phyloP scores from a whole-genome alignment of 2,329 filamentous ascomycete species.

The Talaromyces sp. region DNA sequence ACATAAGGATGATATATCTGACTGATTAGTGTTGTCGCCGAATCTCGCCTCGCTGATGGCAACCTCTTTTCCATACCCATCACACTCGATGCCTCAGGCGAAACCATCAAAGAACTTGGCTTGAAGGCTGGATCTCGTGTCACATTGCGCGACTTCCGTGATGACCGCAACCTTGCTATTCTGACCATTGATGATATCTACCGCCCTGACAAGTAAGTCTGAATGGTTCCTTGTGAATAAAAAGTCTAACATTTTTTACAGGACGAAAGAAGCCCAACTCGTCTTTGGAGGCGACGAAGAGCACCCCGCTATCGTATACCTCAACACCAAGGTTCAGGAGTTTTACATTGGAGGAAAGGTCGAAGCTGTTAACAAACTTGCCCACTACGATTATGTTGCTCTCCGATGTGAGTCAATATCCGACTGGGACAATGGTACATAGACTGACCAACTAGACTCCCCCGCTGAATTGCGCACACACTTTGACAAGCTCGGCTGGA shows the following conservation, averaged over 20 bases:
- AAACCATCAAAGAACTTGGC: conserved; percentile 68
- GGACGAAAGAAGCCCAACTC: conserved; percentile 82
- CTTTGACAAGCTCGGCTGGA: conserved; percentile 99
- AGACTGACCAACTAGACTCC: conserved; percentile 59
- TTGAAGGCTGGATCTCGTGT: conserved; percentile 78
- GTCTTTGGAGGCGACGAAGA: conserved; percentile 91
- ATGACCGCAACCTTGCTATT: conserved; percentile 94
- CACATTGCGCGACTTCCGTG: conserved; percentile 89
- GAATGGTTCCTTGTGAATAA: conserved; percentile 16
- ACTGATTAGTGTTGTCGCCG: conserved; percentile 70
- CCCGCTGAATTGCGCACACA: conserved; percentile 91
- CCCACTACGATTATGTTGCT: conserved; percentile 98
- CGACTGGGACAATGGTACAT: background rate
- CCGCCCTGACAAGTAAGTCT: conserved; percentile 82
- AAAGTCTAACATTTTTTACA: conserved; percentile 35
- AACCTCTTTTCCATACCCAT: conserved; percentile 96
- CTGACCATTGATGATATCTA: conserved; percentile 95
- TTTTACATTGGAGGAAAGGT: conserved; percentile 96
- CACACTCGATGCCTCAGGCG: conserved; percentile 77
- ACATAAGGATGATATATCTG: background rate
- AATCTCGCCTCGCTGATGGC: conserved; percentile 81
- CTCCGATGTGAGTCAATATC: conserved; percentile 69
- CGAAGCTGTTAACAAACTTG: conserved; percentile 88
- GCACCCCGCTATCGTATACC: conserved; percentile 89
- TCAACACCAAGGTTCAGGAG: conserved; percentile 74